phyloP scores from a whole-genome alignment of 1,139 yeast species.

The Zhuliangozyma blackwelliae region DNA sequence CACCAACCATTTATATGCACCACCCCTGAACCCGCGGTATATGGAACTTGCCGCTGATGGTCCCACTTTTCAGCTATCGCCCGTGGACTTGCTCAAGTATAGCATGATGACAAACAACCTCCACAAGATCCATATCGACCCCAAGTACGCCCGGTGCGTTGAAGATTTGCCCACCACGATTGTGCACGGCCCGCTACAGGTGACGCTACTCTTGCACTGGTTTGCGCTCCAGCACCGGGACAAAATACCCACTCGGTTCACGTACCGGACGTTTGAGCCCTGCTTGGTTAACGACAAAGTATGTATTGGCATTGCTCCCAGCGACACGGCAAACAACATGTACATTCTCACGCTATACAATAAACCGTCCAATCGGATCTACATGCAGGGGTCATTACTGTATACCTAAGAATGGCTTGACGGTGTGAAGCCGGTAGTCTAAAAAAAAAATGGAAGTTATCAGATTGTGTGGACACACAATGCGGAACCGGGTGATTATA shows the following conservation, averaged over 20 bases:
- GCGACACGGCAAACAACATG: not conserved
- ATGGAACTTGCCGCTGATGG: too few species aligned
- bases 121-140: constrained; percentile 77
- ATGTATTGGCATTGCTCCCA: constrained; percentile 5
- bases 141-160: constrained; percentile 39
- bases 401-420: not conserved
- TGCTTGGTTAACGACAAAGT: constrained; percentile 9
- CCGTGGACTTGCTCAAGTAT: constrained; percentile 36
- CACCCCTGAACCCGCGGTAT: constrained; percentile 1
- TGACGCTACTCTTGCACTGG: constrained; percentile 56
- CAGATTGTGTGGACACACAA: too few species aligned
- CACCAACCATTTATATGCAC: constrained; percentile 23
- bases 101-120: constrained; percentile 76
- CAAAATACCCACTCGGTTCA: constrained; percentile 22
- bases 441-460: too few species aligned
- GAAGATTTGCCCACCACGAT: constrained; percentile 64
- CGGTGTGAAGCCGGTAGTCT: not conserved
- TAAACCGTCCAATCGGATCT: constrained; percentile 4
- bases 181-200: constrained; percentile 79
- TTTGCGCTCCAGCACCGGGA: constrained; percentile 20
- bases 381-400: constrained; percentile 8
- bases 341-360: constrained; percentile 7
- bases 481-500: too few species aligned
- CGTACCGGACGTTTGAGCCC: constrained; percentile 50
- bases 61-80: constrained; percentile 4